Conservation (phyloP, 192 early-diverging fungal species). For the Dissophora globulifera region DNA sequence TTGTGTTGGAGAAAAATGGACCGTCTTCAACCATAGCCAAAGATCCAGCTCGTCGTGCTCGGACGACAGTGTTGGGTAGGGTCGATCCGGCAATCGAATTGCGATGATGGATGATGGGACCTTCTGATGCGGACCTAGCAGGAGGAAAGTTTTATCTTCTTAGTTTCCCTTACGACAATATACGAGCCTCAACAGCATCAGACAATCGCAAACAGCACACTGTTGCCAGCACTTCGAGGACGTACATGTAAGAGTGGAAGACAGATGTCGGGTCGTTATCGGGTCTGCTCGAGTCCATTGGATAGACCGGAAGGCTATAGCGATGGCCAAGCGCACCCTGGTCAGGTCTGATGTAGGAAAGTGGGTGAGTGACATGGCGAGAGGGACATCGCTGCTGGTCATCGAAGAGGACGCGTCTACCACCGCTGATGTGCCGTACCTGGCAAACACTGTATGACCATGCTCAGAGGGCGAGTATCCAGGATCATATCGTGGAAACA, state of each 20-base stretch:
- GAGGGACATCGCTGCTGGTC: neutral
- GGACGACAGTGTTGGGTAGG: conserved; percentile 11
- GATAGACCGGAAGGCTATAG: conserved; percentile 21
- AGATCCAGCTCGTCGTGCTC: conserved; percentile 38
- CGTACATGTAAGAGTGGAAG: conserved; percentile 17
- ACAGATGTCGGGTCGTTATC: conserved; percentile 2
- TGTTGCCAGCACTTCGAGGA: neutral
- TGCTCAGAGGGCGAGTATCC: conserved; percentile 9
- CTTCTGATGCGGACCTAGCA: conserved; percentile 13
- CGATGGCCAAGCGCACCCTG: neutral
- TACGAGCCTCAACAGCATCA: neutral
- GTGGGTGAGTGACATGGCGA: neutral
- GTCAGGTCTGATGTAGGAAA: conserved; percentile 5
- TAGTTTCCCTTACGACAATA: no score
- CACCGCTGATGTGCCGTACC: no score
- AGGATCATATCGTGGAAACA: neutral
- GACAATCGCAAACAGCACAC: neutral
- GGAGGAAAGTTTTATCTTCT: neutral
- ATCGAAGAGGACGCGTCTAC: no score
- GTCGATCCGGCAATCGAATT: conserved; percentile 49
- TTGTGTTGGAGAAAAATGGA: conserved; percentile 76
- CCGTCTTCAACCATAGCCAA: conserved; percentile 64
- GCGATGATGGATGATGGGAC: conserved; percentile 35
- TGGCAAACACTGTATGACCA: neutral
- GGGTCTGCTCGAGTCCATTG: neutral